A percentile compares a stretch with the other conserved stretches of the same genome.
phyloP scores from a whole-genome alignment of 768 basidiomycete species.

The Pleurotus sapidus region DNA sequence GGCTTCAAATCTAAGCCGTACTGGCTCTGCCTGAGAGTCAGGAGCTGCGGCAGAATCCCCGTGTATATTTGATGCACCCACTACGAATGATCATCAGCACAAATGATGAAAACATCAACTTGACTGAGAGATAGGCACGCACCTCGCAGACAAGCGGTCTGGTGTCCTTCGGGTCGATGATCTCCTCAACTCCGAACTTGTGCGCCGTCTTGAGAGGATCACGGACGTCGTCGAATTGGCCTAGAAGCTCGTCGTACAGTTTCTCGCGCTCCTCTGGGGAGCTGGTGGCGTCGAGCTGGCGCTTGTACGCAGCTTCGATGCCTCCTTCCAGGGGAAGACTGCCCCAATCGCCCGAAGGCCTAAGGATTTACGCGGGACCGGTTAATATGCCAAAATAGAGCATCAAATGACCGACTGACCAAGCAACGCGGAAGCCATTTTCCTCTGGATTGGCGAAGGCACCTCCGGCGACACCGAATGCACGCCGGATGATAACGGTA shows the following conservation, averaged over 20 bases:
- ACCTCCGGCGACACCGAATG: conserved; percentile 38
- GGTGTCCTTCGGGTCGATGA: conserved; percentile 39
- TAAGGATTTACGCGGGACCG: conserved; percentile 6
- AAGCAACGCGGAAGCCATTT: conserved; percentile 30
- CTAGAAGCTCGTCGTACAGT: conserved; percentile 30
- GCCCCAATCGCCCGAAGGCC: conserved; percentile 42
- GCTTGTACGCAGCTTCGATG: conserved; percentile 39
- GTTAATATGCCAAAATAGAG: no score
- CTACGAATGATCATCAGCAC: conserved; percentile 14
- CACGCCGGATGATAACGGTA: conserved; percentile 33
- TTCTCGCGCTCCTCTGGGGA: conserved; percentile 30
- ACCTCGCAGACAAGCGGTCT: conserved; percentile 34
- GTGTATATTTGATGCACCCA: conserved; percentile 33
- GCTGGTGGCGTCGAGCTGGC: conserved; percentile 27
- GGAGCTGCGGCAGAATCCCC: conserved; percentile 30
- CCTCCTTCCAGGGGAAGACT: conserved; percentile 39
- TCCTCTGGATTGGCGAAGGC: conserved; percentile 36
- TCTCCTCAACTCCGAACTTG: conserved; percentile 37
- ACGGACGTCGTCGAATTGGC: conserved; percentile 33
- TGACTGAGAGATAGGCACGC: conserved; percentile 6
- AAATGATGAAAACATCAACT: neutral
- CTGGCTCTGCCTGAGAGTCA: conserved; percentile 19
- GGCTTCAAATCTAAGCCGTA: conserved; percentile 28
- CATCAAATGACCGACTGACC: conserved; percentile 19
- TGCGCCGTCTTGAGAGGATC: conserved; percentile 36